Conservation (phyloP, 441 rosid genomes). For the Erodium moschatum region DNA sequence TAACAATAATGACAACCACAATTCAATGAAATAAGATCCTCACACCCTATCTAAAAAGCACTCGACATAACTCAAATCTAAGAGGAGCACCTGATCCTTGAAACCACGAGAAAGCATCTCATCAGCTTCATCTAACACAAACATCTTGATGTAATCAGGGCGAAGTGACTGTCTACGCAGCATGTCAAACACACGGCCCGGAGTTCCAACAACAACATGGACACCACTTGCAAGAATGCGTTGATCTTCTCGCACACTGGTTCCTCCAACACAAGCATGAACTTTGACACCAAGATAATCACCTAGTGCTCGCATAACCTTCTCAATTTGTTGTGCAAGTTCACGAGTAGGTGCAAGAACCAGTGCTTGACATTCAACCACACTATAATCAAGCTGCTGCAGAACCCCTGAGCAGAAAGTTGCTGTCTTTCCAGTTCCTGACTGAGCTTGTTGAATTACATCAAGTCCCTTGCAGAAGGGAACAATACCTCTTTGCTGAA, state of each 20-base stretch:
- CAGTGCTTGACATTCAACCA: conserved; percentile 66
- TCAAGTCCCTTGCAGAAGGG: conserved; percentile 36
- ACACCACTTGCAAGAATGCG: conserved; percentile 68
- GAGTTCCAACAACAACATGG: conserved; percentile 79
- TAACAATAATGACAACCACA: neutral
- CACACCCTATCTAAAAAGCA: neutral
- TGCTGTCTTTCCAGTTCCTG: conserved; percentile 79
- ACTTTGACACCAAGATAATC: conserved; percentile 77
- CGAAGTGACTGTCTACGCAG: conserved; percentile 64
- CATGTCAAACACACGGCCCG: conserved; percentile 87
- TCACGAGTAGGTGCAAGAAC: conserved; percentile 77
- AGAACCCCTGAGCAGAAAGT: conserved; percentile 79
- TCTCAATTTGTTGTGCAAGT: conserved; percentile 78
- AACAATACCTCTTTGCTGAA: conserved; percentile 65
- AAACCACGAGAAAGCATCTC: conserved; percentile 79
- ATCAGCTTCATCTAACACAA: conserved; percentile 77
- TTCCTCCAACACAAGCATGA: conserved; percentile 86
- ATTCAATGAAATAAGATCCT: neutral
- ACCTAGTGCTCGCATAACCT: conserved; percentile 85
- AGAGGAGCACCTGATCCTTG: conserved; percentile 56
- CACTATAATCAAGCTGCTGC: conserved; percentile 56
- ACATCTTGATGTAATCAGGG: conserved; percentile 61
- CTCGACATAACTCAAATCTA: neutral
- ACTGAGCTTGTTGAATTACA: conserved; percentile 67
- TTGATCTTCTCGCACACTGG: conserved; percentile 70